Percentiles rank a stretch among this genome's conserved stretches.
Conservation (phyloP, 2,329 filamentous ascomycete genomes). For the Colletotrichum sp. region DNA sequence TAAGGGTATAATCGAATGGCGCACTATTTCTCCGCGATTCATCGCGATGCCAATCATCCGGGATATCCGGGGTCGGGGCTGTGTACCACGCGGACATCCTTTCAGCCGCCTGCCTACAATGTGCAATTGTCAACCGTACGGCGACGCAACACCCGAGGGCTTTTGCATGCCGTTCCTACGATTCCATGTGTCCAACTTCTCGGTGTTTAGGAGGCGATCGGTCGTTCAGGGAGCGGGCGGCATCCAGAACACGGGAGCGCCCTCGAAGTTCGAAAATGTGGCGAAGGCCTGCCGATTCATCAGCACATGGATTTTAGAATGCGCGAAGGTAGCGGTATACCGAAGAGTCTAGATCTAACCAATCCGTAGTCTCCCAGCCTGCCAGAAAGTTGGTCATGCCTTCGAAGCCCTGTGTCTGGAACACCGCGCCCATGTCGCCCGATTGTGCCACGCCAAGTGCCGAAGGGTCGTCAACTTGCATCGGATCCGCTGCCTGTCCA, state of each 20-base stretch:
- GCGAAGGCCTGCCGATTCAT: slow-evolving; percentile 18
- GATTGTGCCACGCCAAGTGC: neutral
- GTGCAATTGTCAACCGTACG: neutral
- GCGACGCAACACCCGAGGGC: neutral
- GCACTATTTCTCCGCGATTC: neutral
- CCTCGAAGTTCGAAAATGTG: slow-evolving; percentile 18
- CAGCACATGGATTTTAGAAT: neutral
- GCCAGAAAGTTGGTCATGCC: slow-evolving; percentile 22
- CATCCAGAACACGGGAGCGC: slow-evolving; percentile 20
- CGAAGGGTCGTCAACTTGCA: neutral
- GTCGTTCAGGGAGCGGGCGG: neutral
- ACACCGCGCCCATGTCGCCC: slow-evolving; percentile 10
- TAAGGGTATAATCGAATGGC: neutral
- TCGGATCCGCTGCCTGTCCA: neutral
- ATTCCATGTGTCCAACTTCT: neutral
- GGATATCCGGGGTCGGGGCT: neutral
- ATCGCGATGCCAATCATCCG: neutral
- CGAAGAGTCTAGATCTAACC: slow-evolving; percentile 34
- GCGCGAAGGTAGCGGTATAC: slow-evolving; percentile 15
- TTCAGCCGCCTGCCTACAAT: neutral
- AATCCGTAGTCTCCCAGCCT: slow-evolving; percentile 33
- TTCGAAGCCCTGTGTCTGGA: slow-evolving; percentile 10
- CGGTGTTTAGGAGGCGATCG: neutral
- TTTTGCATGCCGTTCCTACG: neutral
- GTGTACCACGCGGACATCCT: neutral